Base-by-base conservation (phyloP, 129 eudicot species). In the Apium graveolens region DNA sequence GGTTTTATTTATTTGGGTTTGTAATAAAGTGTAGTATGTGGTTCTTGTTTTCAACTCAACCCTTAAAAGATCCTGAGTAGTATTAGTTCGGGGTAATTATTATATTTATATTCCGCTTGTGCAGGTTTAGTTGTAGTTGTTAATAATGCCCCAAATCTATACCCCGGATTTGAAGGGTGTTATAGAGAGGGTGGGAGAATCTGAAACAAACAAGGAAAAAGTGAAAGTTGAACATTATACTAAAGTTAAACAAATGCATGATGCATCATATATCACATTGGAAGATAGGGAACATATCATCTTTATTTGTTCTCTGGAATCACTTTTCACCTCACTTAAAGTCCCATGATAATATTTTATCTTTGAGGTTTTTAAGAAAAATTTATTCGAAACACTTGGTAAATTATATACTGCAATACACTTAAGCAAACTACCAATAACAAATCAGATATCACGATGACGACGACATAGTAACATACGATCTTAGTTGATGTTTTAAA, bases 231-330 rank as follows among this genome's bases (percentile, higher is more conserved):
- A 38, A 39, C 17, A 37, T 49, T 71, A 21, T 0, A 48, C 29
- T 53, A 75, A 21, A 75, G 39, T 44, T 11, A 37, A 5, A 70
- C n/a, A n/a, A n/a, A n/a, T n/a, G n/a, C n/a, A 39, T 38, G 31
- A 70, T 70, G 42, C 21, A 70, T 70, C 26, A 38, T 5, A 77
- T 81, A 80, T 82, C 82, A 31, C 76, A 65, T 13, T 63, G 63
- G 77, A 73, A 82, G 84, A 76, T 46, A 39, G 77, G 41, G 43
- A 55, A 62, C 41, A 57, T 78, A 76, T 77, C 79, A 74, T 76
- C 74, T 87, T 83, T 76, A 69, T 38, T 77, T 80, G 82, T 84
- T 82, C 82, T 81, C 78, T 70, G 38, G 83, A 82, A 84, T 76
- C 74, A 80, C 65, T 69, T 70, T 55, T 82, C 83, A 65, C 75